Evolutionary conservation across 345 rosid genomes (phyloP).

Genomic region (Atalantia buxifolia): DNA sequence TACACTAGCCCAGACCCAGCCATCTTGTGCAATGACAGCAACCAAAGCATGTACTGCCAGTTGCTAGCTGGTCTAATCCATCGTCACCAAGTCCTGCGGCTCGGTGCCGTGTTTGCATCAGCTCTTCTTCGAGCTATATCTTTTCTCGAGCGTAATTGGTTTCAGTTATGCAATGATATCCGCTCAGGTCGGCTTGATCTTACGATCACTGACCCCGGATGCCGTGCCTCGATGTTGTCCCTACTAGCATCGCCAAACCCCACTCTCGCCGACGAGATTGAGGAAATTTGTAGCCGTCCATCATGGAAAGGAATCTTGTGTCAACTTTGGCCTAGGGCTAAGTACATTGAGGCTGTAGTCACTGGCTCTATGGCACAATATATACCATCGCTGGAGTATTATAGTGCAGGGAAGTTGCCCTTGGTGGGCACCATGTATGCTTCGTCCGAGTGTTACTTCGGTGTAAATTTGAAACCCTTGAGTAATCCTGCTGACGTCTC

Average conservation of each 20-base stretch:
- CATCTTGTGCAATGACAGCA: slow-evolving; percentile 56
- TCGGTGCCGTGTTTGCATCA: slow-evolving; percentile 66
- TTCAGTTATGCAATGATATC: slow-evolving; percentile 47
- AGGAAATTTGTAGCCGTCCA: slow-evolving; percentile 39
- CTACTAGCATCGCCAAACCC: slow-evolving; percentile 38
- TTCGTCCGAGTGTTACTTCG: slow-evolving; percentile 69
- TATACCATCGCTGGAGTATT: slow-evolving; percentile 53
- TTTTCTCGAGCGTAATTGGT: slow-evolving; percentile 59
- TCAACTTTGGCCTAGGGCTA: slow-evolving; percentile 59
- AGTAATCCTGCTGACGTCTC: slow-evolving; percentile 52
- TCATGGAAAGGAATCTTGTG: slow-evolving; percentile 68
- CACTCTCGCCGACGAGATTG: slow-evolving; percentile 46
- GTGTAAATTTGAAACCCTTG: slow-evolving; percentile 62
- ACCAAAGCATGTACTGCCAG: slow-evolving; percentile 78
- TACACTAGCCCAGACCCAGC: slow-evolving; percentile 55
- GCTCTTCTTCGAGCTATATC: slow-evolving; percentile 58
- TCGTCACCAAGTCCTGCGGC: slow-evolving; percentile 49
- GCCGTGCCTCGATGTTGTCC: slow-evolving; percentile 37
- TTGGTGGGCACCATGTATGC: slow-evolving; percentile 68
- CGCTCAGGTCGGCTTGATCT: slow-evolving; percentile 39
- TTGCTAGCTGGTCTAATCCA: slow-evolving; percentile 54
- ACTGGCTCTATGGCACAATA: slow-evolving; percentile 76
- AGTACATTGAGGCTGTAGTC: slow-evolving; percentile 67
- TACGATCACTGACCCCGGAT: slow-evolving; percentile 43
- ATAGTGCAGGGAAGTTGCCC: slow-evolving; percentile 53